These are phyloP conservation scores for Aspergillus nidulans DNA, from an alignment of 495 filamentous ascomycete species.

Conservation along the genomic window DNA sequence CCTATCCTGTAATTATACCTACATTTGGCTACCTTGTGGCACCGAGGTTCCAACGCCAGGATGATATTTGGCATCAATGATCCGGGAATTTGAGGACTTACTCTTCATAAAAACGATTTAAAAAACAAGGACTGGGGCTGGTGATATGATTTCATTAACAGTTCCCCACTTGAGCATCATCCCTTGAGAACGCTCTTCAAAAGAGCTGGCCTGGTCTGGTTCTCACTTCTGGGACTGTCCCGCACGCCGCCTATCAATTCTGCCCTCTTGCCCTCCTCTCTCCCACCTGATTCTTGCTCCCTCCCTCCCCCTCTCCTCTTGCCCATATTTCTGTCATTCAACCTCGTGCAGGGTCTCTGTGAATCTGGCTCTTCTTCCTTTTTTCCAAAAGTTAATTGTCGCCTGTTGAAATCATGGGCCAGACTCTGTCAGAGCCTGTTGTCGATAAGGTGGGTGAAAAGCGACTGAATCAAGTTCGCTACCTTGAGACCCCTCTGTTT, in stretches of 20 bases:
- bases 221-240: constrained; percentile 14
- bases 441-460: constrained; percentile 84
- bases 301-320: constrained; percentile 7
- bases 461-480: constrained; percentile 18
- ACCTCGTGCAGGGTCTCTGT: constrained; percentile 10
- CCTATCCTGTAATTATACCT: too few species aligned
- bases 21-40: too few species aligned
- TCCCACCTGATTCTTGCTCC: constrained; percentile 17
- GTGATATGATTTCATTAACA: background rate
- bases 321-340: constrained; percentile 3
- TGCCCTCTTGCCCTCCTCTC: constrained; percentile 18
- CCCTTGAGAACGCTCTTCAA: background rate
- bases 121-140: background rate
- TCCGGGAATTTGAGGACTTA: background rate
- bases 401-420: constrained; percentile 66
- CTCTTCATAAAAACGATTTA: background rate
- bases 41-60: background rate
- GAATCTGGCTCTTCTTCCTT: constrained; percentile 1
- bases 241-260: constrained; percentile 25
- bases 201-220: background rate
- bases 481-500: constrained; percentile 15
- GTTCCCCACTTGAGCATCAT: background rate
- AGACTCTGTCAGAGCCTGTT: constrained; percentile 98
- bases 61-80: background rate
- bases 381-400: constrained; percentile 11